Base-by-base conservation (phyloP, 192 early-diverging fungal genomes). In the Coemansia umbellata region DNA sequence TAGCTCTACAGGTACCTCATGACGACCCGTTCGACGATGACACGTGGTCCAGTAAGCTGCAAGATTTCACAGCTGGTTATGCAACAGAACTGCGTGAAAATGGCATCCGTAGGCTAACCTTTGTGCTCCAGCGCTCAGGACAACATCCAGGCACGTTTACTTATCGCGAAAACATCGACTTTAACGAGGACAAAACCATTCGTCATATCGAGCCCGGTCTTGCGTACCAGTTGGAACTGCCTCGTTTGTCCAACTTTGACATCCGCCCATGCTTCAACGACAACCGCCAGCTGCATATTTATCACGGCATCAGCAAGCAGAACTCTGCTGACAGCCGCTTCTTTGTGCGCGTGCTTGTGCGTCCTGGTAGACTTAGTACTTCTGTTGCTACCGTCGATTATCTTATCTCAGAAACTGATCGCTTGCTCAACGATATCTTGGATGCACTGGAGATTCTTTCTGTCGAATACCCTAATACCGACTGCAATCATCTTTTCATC, bases 401-500 rank as follows among this genome's bases (percentile, higher is more conserved):
- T 60, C 58, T 99, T 53, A 87, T 95, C 13, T 92, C 92, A 10
- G 94, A 99, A 74, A 90, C 88, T n/a, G 92, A 93, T 63, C 83
- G 92, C 35, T 80, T 97, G 37, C 68, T 96, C 49, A 95, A 82
- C 60, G 96, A 97, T 55, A 94, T 95, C 67, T 64, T 99, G 56
- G 93, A 97, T 64, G 84, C 94, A 8, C 75, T 99, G 36, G 96
- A 99, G 69, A 87, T 99, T 49, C 86, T 96, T n/a, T 82, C 87
- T 37, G 86, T 87, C 8, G 80, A 86, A 50, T 85, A 93, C 66
- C 90, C 92, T 60, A 94, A 95, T 81, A 93, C 90, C 35, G 96
- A 99, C 77, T 95, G 94, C 82, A 99, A 99, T 78, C 96, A 99
- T 60, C 69, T 97, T 69, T 95, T 97, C 63, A 91, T 99, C 77